Evolutionary conservation across 2,329 filamentous ascomycete genomes (phyloP), one percentile per base, ranked within the genome.

Genomic region (Talaromyces sp.): DNA sequence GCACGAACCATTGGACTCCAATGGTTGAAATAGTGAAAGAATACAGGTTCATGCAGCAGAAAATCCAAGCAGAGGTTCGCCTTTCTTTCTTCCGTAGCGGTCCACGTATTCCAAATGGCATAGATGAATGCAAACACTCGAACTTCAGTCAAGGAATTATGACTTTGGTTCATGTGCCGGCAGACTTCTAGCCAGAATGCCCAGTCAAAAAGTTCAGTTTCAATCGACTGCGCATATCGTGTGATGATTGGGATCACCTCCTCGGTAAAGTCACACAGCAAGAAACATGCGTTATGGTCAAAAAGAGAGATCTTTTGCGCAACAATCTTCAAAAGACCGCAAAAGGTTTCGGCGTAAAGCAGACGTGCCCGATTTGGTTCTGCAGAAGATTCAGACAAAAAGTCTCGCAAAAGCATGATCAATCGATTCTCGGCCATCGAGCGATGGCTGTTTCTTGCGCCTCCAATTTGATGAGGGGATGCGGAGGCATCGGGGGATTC

Each of bases 1-100:
- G 91, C 88, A 55, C 92, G 84, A 19, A 96, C 90, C 92, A 96
- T 96, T 0, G 92, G 91, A 66, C 90, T 96, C 91, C 92, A 96
- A 66, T 96, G 91, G 66, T 89, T 93, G 75, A 96, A 97, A 56
- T 91, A 86, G 55, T 84, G 85, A 66, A 89, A 85, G 69, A 96
- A 96, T 2, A 88, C 82, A 22, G 86, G 80, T 49, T 89, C 86
- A 6, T 86, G 82, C 11, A 97, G 76, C 35, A 97, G 75, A 78
- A 94, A 92, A 19, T 86, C 84, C 24, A 88, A 65, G 67, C 90
- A 95, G 16, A 96, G 69, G 13, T 81, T 76, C 51, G 82, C 79
- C 71, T 93, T 95, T 45, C 89, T 82, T 46, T 78, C 75, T 2
- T 86, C 81, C 49, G 90, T 82, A 30, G 82, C 80, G 10, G 83